Conservation (phyloP, 2,329 filamentous ascomycete species). For the Trichoderma sp. region DNA sequence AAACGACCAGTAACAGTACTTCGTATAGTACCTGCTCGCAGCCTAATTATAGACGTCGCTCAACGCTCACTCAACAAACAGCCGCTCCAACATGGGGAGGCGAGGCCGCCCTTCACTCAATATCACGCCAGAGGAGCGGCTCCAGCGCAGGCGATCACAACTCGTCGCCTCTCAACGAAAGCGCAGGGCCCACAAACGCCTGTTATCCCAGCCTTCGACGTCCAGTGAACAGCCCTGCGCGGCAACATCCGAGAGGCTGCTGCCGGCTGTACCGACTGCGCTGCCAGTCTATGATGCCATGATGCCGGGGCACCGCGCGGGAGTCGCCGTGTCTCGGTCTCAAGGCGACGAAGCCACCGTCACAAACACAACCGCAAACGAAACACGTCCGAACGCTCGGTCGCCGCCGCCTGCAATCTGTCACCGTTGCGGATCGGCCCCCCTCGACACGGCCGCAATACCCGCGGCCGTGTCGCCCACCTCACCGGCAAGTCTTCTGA, state of each 20-base stretch:
- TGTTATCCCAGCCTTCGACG: constrained; percentile 2
- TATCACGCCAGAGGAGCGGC: constrained; percentile 22
- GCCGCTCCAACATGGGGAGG: constrained; percentile 8
- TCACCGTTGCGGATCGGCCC: constrained; percentile 3
- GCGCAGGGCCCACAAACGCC: constrained; percentile 20
- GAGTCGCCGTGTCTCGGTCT: not conserved
- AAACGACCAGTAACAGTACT: not conserved
- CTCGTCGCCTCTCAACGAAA: constrained; percentile 24
- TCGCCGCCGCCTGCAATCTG: not conserved
- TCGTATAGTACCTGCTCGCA: not conserved
- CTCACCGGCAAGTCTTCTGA: constrained; percentile 23
- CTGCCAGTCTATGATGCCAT: constrained; percentile 4
- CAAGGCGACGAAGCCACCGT: not conserved
- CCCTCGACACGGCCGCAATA: not conserved
- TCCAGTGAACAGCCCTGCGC: not conserved
- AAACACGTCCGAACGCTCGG: not conserved
- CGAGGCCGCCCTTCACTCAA: constrained; percentile 21
- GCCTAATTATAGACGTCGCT: not conserved
- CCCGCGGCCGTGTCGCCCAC: constrained; percentile 5
- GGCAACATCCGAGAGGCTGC: not conserved
- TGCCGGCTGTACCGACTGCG: not conserved
- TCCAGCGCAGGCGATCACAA: constrained; percentile 12
- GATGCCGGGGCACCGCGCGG: not conserved
- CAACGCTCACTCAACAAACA: not conserved
- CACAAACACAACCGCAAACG: not conserved